Conservation (phyloP, 768 basidiomycete species). For the Termitomyces sp. region DNA sequence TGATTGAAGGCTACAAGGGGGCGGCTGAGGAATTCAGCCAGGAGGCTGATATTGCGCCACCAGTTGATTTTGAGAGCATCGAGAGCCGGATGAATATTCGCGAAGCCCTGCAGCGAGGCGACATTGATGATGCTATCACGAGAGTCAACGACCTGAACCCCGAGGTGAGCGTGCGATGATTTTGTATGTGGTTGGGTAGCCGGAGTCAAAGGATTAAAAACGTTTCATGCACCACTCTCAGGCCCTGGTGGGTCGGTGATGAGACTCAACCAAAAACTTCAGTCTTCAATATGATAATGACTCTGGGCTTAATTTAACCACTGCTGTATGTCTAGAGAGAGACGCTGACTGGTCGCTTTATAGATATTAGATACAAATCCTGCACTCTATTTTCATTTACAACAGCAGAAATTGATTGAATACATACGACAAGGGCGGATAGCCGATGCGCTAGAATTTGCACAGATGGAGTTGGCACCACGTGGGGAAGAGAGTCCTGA, state of each 20-base stretch:
- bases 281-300: constrained; percentile 91
- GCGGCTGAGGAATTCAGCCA: constrained; percentile 93
- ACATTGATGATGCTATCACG: constrained; percentile 94
- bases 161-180: constrained; percentile 70
- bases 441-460: constrained; percentile 81
- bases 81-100: constrained; percentile 93
- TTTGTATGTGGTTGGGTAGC: constrained; percentile 7
- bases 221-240: constrained; percentile 99
- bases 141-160: constrained; percentile 94
- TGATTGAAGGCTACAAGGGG: constrained; percentile 95
- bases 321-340: constrained; percentile 5
- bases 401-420: constrained; percentile 95
- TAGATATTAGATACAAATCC: constrained; percentile 98
- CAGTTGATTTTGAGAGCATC: constrained; percentile 89
- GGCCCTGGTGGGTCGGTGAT: constrained; percentile 73
- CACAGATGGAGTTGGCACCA: constrained; percentile 90
- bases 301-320: constrained; percentile 18
- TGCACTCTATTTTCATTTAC: constrained; percentile 89
- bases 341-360: constrained; percentile 20
- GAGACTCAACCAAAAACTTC: constrained; percentile 82
- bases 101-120: constrained; percentile 89
- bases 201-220: constrained; percentile 71
- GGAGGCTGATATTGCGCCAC: constrained; percentile 74
- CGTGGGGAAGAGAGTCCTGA: constrained; percentile 94
- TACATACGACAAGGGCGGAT: constrained; percentile 82